Base-by-base conservation (phyloP, 169 alveolate genomes). In the Plasmodium falciparum region DNA sequence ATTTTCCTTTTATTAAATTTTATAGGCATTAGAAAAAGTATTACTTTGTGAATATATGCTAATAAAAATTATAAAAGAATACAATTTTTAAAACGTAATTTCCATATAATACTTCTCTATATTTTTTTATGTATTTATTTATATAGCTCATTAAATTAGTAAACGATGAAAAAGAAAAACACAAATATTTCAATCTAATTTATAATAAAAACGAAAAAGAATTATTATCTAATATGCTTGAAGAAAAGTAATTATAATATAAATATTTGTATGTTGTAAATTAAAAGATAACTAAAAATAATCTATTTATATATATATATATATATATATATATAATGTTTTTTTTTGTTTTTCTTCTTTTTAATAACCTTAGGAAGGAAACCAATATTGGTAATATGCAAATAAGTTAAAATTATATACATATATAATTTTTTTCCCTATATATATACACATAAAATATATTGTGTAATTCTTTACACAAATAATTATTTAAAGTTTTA, bases 11-110 rank as follows among this genome's bases (percentile, higher is more conserved):
- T 52, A 39, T 13, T 61, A 15, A 71, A 67, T 66, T 80, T 80
- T 80, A 67, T 61, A 80, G 90, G 90, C 90, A 62, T 47, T 80
- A 69, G 80, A 80, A 52, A 80, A 62, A 61, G 90, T 80, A 80
- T n/a, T 29, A 47, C 33, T 39, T 52, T 54, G 17, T 56, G 24
- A 56, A 56, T 17, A 56, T 13, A 56, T 56, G 17, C 24, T 56
- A 56, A 56, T 56, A 56, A 12, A 22, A 12, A 52, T 3, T 13
- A 52, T 56, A 22, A 56, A 56, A 17, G 24, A 56, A 56, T 17
- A 52, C n/a, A 4, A 7, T 52, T 11, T 12, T 15, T 56, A 39
- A 12, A 56, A 56, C 2, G 13, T 56, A 56, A 20, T 47, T 50
- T 47, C 3, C 17, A 50, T 72, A 5, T 39, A 5, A 39, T 2